Base-by-base conservation (phyloP, 73 alveolate species). In the Paramecium sonneborni region DNA sequence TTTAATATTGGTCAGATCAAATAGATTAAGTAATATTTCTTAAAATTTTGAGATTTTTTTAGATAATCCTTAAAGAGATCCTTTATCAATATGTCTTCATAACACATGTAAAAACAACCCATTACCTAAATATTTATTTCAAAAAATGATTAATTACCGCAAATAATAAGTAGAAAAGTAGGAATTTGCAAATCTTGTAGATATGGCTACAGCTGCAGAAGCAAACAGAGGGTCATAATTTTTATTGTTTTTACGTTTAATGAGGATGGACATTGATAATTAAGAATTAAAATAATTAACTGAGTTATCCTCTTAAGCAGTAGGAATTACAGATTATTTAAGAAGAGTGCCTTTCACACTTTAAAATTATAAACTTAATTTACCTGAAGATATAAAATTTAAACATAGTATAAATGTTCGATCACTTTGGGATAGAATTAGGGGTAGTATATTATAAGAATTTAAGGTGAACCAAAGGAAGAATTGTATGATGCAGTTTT, bases 271-370 rank as follows among this genome's bases (percentile, higher is more conserved):
- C 55, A 67, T 67, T 38, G 74, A 87, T 68, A 57, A 39, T 68
- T 30, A 35, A 28, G 52, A 67, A 11, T 48, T 56, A 34, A 76
- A 34, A 32, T 76, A 72, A 38, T 23, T 41, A 69, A 41, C 84
- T 3, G 88, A 56, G 21, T 69, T 41, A 1, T 18, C 67, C 12
- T 76, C 89, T 12, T 67, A 76, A 41, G 35, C 86, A 67, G 85
- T 87, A 14, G 93, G 93, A 9, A 68, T 87, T 7, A 30, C 57
- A 11, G 93, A 87, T 68, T 87, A 87, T 43, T 34, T 87, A 6
- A 87, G 76, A 39, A 87, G 93, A 87, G 70, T 87, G 23, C 93
- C 93, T n/a, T 87, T 67, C 52, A 87, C 85, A 26, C 48, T 87
- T 9, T 76, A 76, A 39, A 87, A 87, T 18, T 87, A 87, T 56